phyloP scores from a whole-genome alignment of 2,329 filamentous ascomycete genomes.

The Calycina herbarum region DNA sequence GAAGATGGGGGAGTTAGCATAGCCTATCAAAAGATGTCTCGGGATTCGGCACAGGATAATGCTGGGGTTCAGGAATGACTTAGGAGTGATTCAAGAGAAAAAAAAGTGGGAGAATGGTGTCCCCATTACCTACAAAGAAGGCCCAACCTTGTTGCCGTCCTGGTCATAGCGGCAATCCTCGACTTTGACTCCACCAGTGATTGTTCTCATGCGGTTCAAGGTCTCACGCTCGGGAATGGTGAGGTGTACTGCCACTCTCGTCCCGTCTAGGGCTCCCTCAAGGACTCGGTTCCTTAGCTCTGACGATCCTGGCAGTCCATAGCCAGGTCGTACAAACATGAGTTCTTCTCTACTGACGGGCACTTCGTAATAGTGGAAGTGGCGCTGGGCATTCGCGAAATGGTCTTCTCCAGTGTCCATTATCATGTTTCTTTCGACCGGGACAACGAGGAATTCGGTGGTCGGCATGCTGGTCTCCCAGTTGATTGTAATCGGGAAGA shows the following conservation, averaged over 20 bases:
- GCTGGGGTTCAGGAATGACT: too few relatives aligned
- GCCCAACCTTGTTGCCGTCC: background rate
- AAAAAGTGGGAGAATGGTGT: too few relatives aligned
- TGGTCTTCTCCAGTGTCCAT: background rate
- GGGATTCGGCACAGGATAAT: too few relatives aligned
- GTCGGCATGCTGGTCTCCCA: background rate
- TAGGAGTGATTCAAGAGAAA: too few relatives aligned
- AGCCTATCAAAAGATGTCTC: too few relatives aligned
- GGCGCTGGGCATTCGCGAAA: background rate
- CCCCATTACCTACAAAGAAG: background rate
- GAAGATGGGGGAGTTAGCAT: too few relatives aligned
- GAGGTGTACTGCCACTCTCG: background rate
- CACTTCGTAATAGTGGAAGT: background rate
- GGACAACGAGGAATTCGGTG: background rate
- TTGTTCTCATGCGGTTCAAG: background rate
- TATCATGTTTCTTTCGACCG: background rate
- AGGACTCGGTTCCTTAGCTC: background rate
- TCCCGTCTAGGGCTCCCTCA: background rate
- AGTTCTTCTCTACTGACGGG: background rate
- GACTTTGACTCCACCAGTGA: background rate
- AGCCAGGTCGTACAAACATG: background rate
- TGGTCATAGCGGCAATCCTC: too few relatives aligned
- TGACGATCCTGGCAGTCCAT: background rate
- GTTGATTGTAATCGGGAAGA: background rate
- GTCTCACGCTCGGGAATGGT: background rate